Conservation (phyloP, 164 flowering plant species). For the Kingdonia uniflora region DNA sequence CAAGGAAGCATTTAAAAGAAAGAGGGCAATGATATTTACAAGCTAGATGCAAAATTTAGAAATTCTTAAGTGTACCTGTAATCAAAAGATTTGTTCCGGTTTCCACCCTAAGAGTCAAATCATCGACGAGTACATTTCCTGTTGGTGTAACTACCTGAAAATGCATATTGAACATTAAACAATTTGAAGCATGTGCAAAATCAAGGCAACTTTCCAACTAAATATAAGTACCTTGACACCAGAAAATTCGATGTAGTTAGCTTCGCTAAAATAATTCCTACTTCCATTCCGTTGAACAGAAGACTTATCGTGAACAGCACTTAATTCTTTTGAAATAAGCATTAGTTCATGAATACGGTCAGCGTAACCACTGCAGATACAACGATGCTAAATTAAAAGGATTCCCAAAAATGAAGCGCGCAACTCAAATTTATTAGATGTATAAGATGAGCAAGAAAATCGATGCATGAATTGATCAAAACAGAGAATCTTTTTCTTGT, state of each 20-base stretch:
- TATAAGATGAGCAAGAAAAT: too few relatives aligned
- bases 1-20: too few relatives aligned
- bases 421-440: too few relatives aligned
- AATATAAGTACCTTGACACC: conserved; percentile 58
- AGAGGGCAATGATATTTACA: too few relatives aligned
- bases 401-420: too few relatives aligned
- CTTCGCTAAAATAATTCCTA: conserved; percentile 71
- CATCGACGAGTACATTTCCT: conserved; percentile 84
- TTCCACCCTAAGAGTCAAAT: conserved; percentile 72
- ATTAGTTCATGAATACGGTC: conserved; percentile 92
- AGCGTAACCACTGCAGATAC: conserved; percentile 85
- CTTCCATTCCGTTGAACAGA: conserved; percentile 41
- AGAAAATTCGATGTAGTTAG: conserved; percentile 75
- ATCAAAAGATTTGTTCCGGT: conserved; percentile 91
- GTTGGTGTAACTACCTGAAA: conserved; percentile 97
- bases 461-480: too few relatives aligned
- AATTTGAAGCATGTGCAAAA: background rate
- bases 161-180: background rate
- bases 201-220: background rate
- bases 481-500: too few relatives aligned
- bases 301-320: conserved; percentile 36
- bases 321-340: conserved; percentile 65
- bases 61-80: conserved; percentile 49
- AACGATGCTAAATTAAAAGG: background rate
- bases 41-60: too few relatives aligned